These are phyloP conservation scores for Elasticomyces elasticus DNA, from an alignment of 495 filamentous ascomycete genomes.

Conservation along the genomic window DNA sequence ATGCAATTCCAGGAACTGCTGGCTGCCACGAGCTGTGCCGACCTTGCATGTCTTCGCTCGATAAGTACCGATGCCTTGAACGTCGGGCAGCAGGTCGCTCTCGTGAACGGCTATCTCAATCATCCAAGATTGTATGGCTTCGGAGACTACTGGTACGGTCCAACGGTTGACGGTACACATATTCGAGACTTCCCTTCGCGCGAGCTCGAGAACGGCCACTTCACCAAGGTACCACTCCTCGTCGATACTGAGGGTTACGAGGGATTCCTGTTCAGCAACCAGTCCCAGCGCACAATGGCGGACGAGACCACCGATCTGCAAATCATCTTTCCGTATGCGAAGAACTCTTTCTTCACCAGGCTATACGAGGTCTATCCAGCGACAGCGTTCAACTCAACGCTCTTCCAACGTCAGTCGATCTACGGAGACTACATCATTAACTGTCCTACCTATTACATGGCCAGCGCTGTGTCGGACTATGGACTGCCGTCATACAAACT, in stretches of 20 bases:
- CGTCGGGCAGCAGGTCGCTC: slow-evolving; percentile 6
- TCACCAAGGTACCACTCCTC: slow-evolving; percentile 22
- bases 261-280: slow-evolving; percentile 15
- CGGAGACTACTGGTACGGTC: slow-evolving; percentile 22
- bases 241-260: slow-evolving; percentile 20
- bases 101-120: slow-evolving; percentile 4
- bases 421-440: slow-evolving; percentile 25
- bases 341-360: slow-evolving; percentile 17
- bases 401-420: slow-evolving; percentile 19
- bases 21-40: slow-evolving; percentile 12
- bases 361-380: slow-evolving; percentile 21
- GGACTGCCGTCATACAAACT: slow-evolving; percentile 20
- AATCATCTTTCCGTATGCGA: slow-evolving; percentile 18
- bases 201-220: slow-evolving; percentile 22
- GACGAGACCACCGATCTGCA: slow-evolving; percentile 11
- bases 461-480: slow-evolving; percentile 15
- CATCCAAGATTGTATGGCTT: slow-evolving; percentile 11
- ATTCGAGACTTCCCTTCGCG: slow-evolving; percentile 23
- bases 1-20: slow-evolving; percentile 17
- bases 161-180: slow-evolving; percentile 15
- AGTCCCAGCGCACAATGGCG: background rate
- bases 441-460: slow-evolving; percentile 26
- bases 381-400: slow-evolving; percentile 16
- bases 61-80: background rate
- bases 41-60: slow-evolving; percentile 14